Percentiles rank a stretch among this genome's conserved stretches.
Evolutionary conservation across 2,329 filamentous ascomycete species (phyloP).

Genomic region (Aspergillus pseudoviridinutans): DNA sequence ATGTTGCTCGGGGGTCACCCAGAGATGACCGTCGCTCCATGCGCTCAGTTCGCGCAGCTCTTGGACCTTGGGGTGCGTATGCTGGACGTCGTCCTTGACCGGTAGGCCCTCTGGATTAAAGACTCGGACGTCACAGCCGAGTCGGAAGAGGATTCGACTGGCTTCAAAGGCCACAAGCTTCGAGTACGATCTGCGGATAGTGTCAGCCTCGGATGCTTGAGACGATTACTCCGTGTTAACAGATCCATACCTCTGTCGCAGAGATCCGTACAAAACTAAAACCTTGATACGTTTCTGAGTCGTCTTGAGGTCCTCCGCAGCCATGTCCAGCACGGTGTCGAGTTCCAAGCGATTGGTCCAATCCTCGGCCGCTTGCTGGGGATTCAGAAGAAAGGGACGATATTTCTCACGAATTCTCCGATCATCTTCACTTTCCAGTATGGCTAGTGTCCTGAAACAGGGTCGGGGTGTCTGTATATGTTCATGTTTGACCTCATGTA

Average conservation of each 20-base stretch:
- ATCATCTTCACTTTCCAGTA: slow-evolving; percentile 48
- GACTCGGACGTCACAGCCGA: slow-evolving; percentile 64
- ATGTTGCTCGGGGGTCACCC: slow-evolving; percentile 64
- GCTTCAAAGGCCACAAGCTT: slow-evolving; percentile 58
- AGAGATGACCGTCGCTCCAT: slow-evolving; percentile 66
- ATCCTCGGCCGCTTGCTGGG: slow-evolving; percentile 38
- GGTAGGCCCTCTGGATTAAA: slow-evolving; percentile 58
- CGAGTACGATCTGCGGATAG: slow-evolving; percentile 58
- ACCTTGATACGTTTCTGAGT: slow-evolving; percentile 49
- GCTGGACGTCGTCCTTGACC: slow-evolving; percentile 60
- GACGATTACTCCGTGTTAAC: not conserved
- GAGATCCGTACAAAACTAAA: slow-evolving; percentile 54
- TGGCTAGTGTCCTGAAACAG: slow-evolving; percentile 37
- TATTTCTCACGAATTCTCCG: slow-evolving; percentile 44
- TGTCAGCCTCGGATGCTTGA: slow-evolving; percentile 21
- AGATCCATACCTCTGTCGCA: not conserved
- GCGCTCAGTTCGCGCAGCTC: slow-evolving; percentile 58
- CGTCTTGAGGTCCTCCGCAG: slow-evolving; percentile 43
- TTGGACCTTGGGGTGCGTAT: slow-evolving; percentile 57
- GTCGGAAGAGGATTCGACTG: slow-evolving; percentile 56
- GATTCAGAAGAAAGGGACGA: slow-evolving; percentile 51
- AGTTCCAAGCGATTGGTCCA: slow-evolving; percentile 58
- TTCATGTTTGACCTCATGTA: not conserved
- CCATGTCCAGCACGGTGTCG: slow-evolving; percentile 49
- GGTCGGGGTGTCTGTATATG: not conserved